Evolutionary conservation across 139 green algal species (phyloP).

Genomic region (Trebouxia sp.): DNA sequence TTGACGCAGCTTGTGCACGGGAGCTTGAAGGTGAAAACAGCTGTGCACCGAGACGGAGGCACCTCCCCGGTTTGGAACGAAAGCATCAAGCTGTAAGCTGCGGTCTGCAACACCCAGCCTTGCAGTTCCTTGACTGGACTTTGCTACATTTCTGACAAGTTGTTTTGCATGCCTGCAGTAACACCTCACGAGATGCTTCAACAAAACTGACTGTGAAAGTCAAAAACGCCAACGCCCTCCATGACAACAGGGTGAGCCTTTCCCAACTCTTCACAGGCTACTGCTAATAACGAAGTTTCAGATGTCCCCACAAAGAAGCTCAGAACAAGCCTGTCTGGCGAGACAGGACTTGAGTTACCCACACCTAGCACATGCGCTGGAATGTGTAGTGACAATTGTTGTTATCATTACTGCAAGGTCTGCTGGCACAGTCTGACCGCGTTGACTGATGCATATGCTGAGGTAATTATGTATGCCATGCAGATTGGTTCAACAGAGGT

Average conservation of each 20-base stretch:
- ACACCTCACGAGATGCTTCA: background rate
- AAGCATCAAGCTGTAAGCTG: slow-evolving; percentile 17
- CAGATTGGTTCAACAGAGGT: slow-evolving; percentile 6
- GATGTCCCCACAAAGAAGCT: too few relatives aligned
- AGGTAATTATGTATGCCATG: background rate
- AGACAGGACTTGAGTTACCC: too few relatives aligned
- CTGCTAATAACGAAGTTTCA: too few relatives aligned
- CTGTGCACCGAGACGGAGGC: background rate
- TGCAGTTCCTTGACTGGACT: background rate
- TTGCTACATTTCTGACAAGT: background rate
- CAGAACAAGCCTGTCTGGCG: too few relatives aligned
- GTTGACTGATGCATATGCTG: background rate
- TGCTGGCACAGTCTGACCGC: too few relatives aligned
- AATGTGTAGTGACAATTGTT: too few relatives aligned
- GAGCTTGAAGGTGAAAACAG: background rate
- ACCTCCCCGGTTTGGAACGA: slow-evolving; percentile 6
- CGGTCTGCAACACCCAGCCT: background rate
- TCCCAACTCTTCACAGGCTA: too few relatives aligned
- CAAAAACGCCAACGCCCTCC: slow-evolving; percentile 7
- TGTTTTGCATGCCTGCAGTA: background rate
- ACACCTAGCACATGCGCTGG: too few relatives aligned
- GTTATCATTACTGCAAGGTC: too few relatives aligned
- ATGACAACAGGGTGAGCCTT: slow-evolving; percentile 14
- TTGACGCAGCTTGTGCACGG: background rate
- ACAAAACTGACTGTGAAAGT: background rate